Percentiles rank a stretch among this genome's conserved stretches.
Conservation (phyloP, 257 asterid species). For the Oldenlandia corymbosa region DNA sequence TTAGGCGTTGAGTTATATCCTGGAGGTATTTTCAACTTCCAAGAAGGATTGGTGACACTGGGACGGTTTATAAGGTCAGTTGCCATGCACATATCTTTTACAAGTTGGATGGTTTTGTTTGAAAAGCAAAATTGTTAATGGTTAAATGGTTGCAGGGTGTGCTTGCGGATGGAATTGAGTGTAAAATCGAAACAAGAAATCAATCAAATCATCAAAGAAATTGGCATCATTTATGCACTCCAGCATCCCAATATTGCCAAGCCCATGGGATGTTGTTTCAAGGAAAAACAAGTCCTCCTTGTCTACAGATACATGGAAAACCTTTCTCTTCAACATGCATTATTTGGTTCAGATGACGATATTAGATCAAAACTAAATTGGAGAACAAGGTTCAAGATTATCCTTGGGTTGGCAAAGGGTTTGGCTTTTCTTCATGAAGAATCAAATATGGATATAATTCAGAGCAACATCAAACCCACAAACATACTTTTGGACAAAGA, state of each 20-base stretch:
- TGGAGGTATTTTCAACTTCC: constrained; percentile 18
- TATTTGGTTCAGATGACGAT: background rate
- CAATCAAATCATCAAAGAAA: too few species aligned
- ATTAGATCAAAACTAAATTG: background rate
- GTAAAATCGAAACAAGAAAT: too few species aligned
- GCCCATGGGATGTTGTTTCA: background rate
- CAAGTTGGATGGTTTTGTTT: too few species aligned
- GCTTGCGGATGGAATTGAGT: too few species aligned
- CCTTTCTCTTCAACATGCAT: background rate
- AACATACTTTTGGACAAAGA: background rate
- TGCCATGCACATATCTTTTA: too few species aligned
- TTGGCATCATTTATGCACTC: background rate
- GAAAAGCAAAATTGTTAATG: too few species aligned
- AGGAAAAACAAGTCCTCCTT: background rate
- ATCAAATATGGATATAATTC: background rate
- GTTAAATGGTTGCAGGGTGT: too few species aligned
- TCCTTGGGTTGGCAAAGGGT: background rate
- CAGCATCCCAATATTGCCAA: constrained; percentile 10
- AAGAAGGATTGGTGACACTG: constrained; percentile 19
- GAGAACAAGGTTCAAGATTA: background rate
- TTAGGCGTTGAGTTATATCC: constrained; percentile 20
- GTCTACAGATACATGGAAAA: constrained; percentile 1
- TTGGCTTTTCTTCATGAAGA: constrained; percentile 2
- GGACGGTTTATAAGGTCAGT: constrained; percentile 19
- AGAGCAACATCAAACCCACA: background rate